Conservation (phyloP, 148 eudicot genomes). For the Amaranthus cruentus region DNA sequence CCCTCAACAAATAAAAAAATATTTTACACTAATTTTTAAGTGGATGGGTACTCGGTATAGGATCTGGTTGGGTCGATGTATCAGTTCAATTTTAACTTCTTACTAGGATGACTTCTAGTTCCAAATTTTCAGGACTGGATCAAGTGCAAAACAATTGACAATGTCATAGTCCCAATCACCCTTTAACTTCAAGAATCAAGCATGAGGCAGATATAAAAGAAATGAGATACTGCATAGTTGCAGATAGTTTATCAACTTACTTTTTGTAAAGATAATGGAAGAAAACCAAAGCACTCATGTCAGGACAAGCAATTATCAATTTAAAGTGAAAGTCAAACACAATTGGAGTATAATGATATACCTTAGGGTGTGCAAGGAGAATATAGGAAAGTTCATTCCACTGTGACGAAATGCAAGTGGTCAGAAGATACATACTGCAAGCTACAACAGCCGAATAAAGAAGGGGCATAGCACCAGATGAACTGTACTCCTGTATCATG, state of each 20-base stretch:
- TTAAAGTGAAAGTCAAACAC: slow-evolving; percentile 2
- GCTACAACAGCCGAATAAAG: slow-evolving; percentile 77
- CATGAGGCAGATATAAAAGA: not conserved
- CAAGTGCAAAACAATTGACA: too few species aligned
- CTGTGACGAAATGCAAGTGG: slow-evolving; percentile 70
- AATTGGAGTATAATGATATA: slow-evolving; percentile 17
- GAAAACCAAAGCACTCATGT: slow-evolving; percentile 1
- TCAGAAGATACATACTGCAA: slow-evolving; percentile 66
- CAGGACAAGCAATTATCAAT: not conserved
- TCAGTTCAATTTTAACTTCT: too few species aligned
- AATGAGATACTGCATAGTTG: not conserved
- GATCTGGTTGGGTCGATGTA: too few species aligned
- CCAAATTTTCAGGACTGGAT: too few species aligned
- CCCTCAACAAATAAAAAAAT: too few species aligned
- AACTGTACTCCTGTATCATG: slow-evolving; percentile 43
- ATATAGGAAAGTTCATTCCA: slow-evolving; percentile 78
- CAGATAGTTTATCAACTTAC: not conserved
- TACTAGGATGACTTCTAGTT: too few species aligned
- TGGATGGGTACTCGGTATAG: too few species aligned
- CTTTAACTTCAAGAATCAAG: not conserved
- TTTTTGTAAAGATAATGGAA: not conserved
- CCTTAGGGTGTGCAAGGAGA: slow-evolving; percentile 71
- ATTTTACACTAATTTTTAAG: too few species aligned
- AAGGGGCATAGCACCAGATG: slow-evolving; percentile 38
- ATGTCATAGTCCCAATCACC: too few species aligned